Evolutionary conservation across 2,329 filamentous ascomycete genomes (phyloP), one percentile per base, ranked within the genome.

Genomic region (Sporothrix phasma): DNA sequence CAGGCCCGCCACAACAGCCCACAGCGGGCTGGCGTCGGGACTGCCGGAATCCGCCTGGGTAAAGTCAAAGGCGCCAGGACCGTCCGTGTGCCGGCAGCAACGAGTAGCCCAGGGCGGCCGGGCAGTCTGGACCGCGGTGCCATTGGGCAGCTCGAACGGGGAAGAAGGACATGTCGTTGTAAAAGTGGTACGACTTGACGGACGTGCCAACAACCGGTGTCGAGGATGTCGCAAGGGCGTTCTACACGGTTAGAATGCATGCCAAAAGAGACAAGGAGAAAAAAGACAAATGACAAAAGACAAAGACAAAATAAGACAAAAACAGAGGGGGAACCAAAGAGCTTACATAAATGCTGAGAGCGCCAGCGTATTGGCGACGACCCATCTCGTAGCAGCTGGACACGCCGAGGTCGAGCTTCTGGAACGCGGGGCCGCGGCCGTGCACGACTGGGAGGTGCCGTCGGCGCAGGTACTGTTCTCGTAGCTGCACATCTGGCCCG

Each of bases 61-160:
- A 73, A 97, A 97, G 75, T 97, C 93, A 71, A 96, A 96, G 0
- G 86, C 86, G 0, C 93, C 93, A 0, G 93, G 92, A 5, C 93
- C 91, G 73, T 97, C 93, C 0, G 90, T 90, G 93, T 97, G 11
- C 93, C 93, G 0, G 90, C 93, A 0, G 93, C 93, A 72, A 97
- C 0, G 89, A 92, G 73, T 94, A 96, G 5, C 93, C 93, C 66
- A 97, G 78, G 0, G 92, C 91, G 0, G 92, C 92, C 3, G 92
- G 88, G 70, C 93, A 97, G 92, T 96, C 59, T 77, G 80, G 6
- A 86, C 89, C 34, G 76, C 76, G 3, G 84, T 70, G 53, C 89
- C 89, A 69, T 96, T 91, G 0, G 87, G 82, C 1, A 92, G 84
- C 3, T 77, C 74, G 71, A 97, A 96, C 0, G 81, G 81, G n/a